Percentiles rank a stretch among this genome's conserved stretches.
phyloP scores from a whole-genome alignment of 2,329 filamentous ascomycete species.

The Colletotrichum tanaceti region DNA sequence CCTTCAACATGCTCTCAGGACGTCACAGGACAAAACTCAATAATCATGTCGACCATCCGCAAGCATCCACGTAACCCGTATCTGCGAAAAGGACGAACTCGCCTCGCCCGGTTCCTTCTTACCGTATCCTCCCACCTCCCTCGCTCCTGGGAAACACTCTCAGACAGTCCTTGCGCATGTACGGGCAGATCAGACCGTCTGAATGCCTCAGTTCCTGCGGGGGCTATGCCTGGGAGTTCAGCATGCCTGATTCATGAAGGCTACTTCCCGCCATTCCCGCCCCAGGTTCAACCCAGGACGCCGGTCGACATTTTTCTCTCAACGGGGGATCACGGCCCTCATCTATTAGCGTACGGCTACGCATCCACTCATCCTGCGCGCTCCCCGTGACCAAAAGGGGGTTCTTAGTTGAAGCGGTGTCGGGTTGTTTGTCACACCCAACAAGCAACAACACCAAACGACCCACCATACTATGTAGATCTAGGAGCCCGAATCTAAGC shows the following conservation, averaged over 20 bases:
- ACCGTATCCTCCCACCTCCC: not conserved
- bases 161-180: not conserved
- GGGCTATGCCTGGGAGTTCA: not conserved
- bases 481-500: not conserved
- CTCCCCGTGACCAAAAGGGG: slow-evolving; percentile 3
- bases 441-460: slow-evolving; percentile 1
- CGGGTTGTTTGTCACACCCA: not conserved
- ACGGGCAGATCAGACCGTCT: slow-evolving; percentile 11
- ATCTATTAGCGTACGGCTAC: not conserved
- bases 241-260: slow-evolving; percentile 30
- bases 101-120: slow-evolving; percentile 10
- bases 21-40: slow-evolving; percentile 20
- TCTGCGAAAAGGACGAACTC: slow-evolving; percentile 29
- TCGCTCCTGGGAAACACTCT: slow-evolving; percentile 14
- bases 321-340: not conserved
- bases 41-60: slow-evolving; percentile 12
- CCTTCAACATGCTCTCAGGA: not conserved
- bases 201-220: not conserved
- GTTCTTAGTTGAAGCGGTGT: not conserved
- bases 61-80: slow-evolving; percentile 10
- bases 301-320: not conserved
- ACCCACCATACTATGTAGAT: not conserved
- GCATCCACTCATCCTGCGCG: slow-evolving; percentile 13
- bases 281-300: slow-evolving; percentile 16
- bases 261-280: slow-evolving; percentile 16